These are phyloP conservation scores for Chondrus crispus DNA, from an alignment of 23 red algal genomes.

Conservation along the genomic window DNA sequence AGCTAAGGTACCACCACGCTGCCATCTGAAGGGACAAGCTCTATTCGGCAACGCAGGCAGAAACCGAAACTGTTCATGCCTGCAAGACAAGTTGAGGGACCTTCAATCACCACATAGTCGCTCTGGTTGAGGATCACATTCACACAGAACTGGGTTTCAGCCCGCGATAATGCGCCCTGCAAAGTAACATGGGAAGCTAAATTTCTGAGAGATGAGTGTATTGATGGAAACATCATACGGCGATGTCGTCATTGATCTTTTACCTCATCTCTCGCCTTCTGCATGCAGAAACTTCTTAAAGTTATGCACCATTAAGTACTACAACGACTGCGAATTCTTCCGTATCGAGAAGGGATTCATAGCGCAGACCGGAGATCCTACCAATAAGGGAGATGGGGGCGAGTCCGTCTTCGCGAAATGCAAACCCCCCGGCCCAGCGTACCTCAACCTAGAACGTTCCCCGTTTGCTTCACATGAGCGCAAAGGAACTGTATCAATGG, in stretches of 20 bases:
- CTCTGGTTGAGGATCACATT: too few species aligned
- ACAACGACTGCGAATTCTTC: constrained; percentile 81
- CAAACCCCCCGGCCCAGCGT: constrained; percentile 8
- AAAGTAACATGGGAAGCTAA: too few species aligned
- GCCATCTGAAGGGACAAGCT: too few species aligned
- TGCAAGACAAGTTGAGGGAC: too few species aligned
- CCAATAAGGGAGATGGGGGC: constrained; percentile 61
- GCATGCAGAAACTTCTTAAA: constrained; percentile 71
- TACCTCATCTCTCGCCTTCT: constrained; percentile 11
- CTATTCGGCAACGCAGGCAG: too few species aligned
- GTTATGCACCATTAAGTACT: constrained; percentile 79
- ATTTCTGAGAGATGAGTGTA: too few species aligned
- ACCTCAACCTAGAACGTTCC: constrained; percentile 34
- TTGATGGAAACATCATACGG: constrained; percentile 82
- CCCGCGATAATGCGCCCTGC: too few species aligned
- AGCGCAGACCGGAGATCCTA: constrained; percentile 79
- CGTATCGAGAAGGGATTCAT: constrained; percentile 71
- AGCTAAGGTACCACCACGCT: too few species aligned
- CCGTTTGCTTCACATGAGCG: constrained; percentile 30
- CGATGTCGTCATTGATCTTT: constrained; percentile 84
- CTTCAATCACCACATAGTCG: too few species aligned
- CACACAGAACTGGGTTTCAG: too few species aligned
- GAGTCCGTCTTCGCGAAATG: constrained; percentile 41
- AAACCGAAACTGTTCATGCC: too few species aligned
- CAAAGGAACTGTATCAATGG: constrained; percentile 48